Conservation (phyloP, 2,329 filamentous ascomycete species). For the Trichoderma sp. region DNA sequence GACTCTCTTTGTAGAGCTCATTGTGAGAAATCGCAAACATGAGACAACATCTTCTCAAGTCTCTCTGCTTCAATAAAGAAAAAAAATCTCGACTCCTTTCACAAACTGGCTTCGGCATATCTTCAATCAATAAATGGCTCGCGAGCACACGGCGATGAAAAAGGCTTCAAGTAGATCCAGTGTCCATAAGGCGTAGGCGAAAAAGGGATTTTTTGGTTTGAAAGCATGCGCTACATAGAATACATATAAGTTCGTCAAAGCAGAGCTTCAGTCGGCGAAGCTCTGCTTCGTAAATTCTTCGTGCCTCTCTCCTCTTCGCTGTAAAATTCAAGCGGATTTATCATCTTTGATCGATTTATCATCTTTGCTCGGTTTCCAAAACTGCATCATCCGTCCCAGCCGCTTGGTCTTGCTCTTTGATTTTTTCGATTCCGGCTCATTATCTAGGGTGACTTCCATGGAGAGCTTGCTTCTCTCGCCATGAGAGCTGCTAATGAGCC, state of each 20-base stretch:
- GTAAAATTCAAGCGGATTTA: slow-evolving; percentile 28
- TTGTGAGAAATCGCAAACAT: background rate
- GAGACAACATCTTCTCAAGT: background rate
- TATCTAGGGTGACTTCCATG: slow-evolving; percentile 62
- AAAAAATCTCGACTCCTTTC: background rate
- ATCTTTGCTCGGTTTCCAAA: slow-evolving; percentile 68
- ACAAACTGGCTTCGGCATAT: background rate
- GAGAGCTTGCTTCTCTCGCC: slow-evolving; percentile 75
- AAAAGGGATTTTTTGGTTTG: background rate
- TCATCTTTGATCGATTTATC: slow-evolving; percentile 25
- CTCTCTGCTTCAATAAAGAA: background rate
- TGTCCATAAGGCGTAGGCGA: slow-evolving; percentile 11
- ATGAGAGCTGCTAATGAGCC: slow-evolving; percentile 73
- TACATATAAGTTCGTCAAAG: slow-evolving; percentile 41
- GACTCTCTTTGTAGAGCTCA: background rate
- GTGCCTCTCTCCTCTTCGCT: background rate
- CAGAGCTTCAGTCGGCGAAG: slow-evolving; percentile 20
- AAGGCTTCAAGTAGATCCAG: slow-evolving; percentile 17
- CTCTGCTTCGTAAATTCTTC: slow-evolving; percentile 15
- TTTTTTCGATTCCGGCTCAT: slow-evolving; percentile 56
- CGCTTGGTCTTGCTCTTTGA: slow-evolving; percentile 65
- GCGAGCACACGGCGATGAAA: slow-evolving; percentile 14
- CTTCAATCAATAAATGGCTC: background rate
- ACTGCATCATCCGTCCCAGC: slow-evolving; percentile 74
- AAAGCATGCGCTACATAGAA: slow-evolving; percentile 40